Evolutionary conservation across 2,329 filamentous ascomycete species (phyloP).

Genomic region (Colletotrichum sp.): DNA sequence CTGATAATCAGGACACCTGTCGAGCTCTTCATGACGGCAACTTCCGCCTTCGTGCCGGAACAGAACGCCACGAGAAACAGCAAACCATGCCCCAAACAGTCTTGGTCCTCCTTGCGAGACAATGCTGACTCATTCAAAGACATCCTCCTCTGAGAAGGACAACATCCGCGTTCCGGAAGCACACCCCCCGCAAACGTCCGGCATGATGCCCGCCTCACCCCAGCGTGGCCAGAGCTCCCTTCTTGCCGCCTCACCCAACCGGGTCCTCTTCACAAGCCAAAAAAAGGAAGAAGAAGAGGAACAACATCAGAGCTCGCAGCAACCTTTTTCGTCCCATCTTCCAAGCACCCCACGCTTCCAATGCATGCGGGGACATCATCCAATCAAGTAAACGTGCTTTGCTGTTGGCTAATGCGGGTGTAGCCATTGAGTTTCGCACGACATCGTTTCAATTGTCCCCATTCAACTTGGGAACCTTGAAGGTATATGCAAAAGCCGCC

Average conservation of each 20-base stretch:
- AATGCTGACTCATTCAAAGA: background rate
- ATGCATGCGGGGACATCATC: background rate
- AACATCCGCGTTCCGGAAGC: background rate
- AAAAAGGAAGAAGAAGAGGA: background rate
- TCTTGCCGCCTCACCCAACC: background rate
- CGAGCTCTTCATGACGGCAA: background rate
- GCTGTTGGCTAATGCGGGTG: background rate
- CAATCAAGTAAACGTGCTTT: background rate
- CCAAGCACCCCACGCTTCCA: background rate
- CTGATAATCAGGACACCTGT: background rate
- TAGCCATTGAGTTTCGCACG: background rate
- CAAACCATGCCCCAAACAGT: background rate
- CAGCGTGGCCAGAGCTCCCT: background rate
- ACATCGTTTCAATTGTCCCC: background rate
- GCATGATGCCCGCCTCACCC: background rate
- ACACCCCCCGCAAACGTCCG: background rate
- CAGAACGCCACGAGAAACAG: background rate
- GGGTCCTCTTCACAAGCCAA: background rate
- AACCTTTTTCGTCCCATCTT: background rate
- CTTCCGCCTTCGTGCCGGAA: background rate
- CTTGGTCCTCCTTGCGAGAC: background rate
- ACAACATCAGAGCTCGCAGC: background rate
- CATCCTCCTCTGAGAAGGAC: background rate
- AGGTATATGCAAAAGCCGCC: background rate
- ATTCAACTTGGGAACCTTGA: background rate